phyloP scores from a whole-genome alignment of 2,329 filamentous ascomycete species.

The Diaporthe citrichinensis region DNA sequence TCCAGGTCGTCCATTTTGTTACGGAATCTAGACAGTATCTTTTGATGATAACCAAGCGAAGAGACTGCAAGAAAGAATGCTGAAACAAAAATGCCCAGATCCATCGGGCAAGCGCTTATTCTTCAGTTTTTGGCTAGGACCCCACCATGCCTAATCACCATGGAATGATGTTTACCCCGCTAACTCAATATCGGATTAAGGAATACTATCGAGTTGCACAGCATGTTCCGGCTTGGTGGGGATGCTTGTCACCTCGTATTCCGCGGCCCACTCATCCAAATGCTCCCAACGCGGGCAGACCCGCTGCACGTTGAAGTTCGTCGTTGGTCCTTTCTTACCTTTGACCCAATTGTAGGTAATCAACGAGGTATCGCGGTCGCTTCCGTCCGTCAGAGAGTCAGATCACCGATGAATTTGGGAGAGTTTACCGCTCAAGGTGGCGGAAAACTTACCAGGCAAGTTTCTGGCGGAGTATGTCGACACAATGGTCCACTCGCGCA shows the following conservation, averaged over 20 bases:
- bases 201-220: background rate
- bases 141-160: background rate
- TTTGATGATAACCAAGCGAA: background rate
- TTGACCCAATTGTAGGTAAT: background rate
- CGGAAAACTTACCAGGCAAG: background rate
- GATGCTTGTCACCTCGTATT: background rate
- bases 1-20: background rate
- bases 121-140: background rate
- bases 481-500: background rate
- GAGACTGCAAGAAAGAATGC: background rate
- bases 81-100: background rate
- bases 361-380: background rate
- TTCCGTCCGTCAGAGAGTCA: background rate
- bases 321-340: background rate
- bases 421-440: background rate
- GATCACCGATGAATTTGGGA: background rate
- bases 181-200: background rate
- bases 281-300: slow-evolving; percentile 1
- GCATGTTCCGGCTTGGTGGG: background rate
- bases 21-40: background rate
- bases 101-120: slow-evolving; percentile 1
- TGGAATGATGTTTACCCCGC: background rate
- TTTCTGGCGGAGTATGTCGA: background rate
- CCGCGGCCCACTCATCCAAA: background rate
- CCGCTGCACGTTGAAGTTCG: slow-evolving; percentile 1